Evolutionary conservation across 257 asterid species (phyloP).

Genomic region (Salvia splendens): DNA sequence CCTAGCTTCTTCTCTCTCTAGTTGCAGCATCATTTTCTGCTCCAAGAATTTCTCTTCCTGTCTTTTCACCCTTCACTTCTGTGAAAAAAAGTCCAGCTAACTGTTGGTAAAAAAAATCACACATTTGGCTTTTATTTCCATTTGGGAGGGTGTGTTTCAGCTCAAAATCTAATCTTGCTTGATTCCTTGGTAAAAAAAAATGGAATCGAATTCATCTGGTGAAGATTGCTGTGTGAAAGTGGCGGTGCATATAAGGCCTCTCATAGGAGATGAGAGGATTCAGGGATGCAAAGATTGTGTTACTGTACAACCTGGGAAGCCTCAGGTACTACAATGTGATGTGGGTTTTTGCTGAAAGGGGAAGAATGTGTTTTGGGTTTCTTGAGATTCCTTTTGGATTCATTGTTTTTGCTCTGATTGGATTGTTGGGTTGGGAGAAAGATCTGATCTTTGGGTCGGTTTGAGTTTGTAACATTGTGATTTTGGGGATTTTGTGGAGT

Average conservation of each 20-base stretch:
- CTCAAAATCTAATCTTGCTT: constrained; percentile 1
- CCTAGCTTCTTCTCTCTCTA: constrained; percentile 38
- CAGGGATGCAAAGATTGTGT: constrained; percentile 99
- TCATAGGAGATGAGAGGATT: constrained; percentile 90
- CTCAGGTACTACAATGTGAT: constrained; percentile 84
- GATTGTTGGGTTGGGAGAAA: constrained; percentile 33
- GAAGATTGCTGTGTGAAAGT: constrained; percentile 98
- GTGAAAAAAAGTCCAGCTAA: constrained; percentile 31
- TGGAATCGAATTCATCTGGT: constrained; percentile 70
- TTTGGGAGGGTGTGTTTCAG: constrained; percentile 22
- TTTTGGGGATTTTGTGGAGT: constrained; percentile 21
- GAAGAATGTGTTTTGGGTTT: constrained; percentile 9
- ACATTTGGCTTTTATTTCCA: constrained; percentile 32
- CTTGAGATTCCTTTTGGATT: constrained; percentile 29
- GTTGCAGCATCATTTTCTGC: constrained; percentile 67
- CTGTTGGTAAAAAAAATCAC: constrained; percentile 37
- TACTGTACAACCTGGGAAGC: constrained; percentile 76
- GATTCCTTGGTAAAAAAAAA: constrained; percentile 9
- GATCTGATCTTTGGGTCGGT: constrained; percentile 43
- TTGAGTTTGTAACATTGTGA: constrained; percentile 27
- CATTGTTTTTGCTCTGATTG: constrained; percentile 23
- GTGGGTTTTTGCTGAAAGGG: neutral
- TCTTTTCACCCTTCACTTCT: constrained; percentile 37
- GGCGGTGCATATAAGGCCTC: constrained; percentile 93
- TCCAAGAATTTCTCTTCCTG: constrained; percentile 40